Base-by-base conservation (phyloP, 2,329 filamentous ascomycete species). In the Colletotrichum filicis region DNA sequence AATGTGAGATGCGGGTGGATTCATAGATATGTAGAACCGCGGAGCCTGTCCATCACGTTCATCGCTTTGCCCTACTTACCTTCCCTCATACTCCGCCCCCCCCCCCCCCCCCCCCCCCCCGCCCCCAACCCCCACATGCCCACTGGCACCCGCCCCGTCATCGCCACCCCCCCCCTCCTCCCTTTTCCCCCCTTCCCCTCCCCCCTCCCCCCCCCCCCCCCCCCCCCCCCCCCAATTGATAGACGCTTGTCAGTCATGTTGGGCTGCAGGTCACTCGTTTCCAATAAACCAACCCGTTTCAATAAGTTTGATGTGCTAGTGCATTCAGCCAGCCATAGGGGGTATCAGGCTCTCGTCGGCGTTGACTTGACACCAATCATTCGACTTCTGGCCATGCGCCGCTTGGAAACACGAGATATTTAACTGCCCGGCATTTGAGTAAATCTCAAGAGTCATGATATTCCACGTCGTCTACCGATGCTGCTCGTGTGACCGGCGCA, bases 311-410 rank as follows among this genome's bases (percentile, higher is more conserved):
- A 52, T 1, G 19, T 28, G 24, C 37, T 66, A 42, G 67, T 4
- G 60, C 19, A n/a, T 52, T 4, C 53, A 28, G 53, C 28, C 30
- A 66, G 61, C 53, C 37, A 52, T 37, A 14, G 24, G 3, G 7
- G 4, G 5, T 35, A 37, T 1, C 12, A 58, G 16, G 1, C 4
- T 19, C 9, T 1, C 1, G 5, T 22, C 52, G 46, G 58, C 9
- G 6, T 58, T 8, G 22, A 55, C 32, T 26, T 58, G 52, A 37
- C 19, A 28, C 69, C 52, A 72, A 63, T 42, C 42, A 22, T 3
- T 53, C 4, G 1, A 35, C 2, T 12, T 1, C 6, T 12, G 0
- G 1, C 28, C 7, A 16, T 35, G 12, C 5, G 8, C 28, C 6
- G 4, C 14, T 22, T 53, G 24, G 22, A 8, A n/a, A 53, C 5